A percentile compares a stretch with the other conserved stretches of the same genome.
These are phyloP conservation scores for Puccinia coronata DNA, from an alignment of 1,284 basidiomycete species.

Conservation along the genomic window DNA sequence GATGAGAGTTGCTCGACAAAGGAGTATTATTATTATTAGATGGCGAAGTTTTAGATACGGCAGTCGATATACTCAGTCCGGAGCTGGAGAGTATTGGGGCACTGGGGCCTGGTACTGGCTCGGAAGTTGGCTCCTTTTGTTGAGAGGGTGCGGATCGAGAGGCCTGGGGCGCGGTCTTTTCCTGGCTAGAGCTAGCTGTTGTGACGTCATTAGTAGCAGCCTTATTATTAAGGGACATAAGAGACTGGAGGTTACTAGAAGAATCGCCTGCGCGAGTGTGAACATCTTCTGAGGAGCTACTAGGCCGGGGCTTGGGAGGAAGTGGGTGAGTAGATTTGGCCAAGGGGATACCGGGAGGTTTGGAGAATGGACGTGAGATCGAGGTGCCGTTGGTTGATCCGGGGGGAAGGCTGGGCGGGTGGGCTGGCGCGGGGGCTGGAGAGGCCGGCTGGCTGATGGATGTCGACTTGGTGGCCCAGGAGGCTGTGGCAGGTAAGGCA, in stretches of 20 bases:
- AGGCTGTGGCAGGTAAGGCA: conserved; percentile 44
- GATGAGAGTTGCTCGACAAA: conserved; percentile 10
- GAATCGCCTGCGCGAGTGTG: background rate
- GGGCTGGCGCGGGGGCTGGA: conserved; percentile 19
- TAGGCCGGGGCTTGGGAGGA: conserved; percentile 32
- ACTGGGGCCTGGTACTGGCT: conserved; percentile 12
- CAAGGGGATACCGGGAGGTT: background rate
- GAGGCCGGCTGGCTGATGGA: conserved; percentile 43
- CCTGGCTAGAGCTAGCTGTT: background rate
- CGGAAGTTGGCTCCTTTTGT: conserved; percentile 6
- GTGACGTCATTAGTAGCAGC: background rate
- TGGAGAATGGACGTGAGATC: background rate
- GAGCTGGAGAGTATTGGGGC: conserved; percentile 1
- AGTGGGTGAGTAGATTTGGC: conserved; percentile 28
- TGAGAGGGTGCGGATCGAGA: background rate
- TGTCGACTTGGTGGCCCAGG: conserved; percentile 42
- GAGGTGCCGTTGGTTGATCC: background rate
- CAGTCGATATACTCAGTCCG: conserved; percentile 2
- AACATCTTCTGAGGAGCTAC: conserved; percentile 32
- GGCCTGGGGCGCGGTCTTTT: background rate
- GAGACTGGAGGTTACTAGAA: background rate
- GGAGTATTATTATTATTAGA: background rate
- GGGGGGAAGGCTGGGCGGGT: background rate
- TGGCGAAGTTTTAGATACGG: background rate
- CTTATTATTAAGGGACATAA: background rate